Conservation (phyloP, 129 eudicot genomes). For the Kitagawia praeruptora region DNA sequence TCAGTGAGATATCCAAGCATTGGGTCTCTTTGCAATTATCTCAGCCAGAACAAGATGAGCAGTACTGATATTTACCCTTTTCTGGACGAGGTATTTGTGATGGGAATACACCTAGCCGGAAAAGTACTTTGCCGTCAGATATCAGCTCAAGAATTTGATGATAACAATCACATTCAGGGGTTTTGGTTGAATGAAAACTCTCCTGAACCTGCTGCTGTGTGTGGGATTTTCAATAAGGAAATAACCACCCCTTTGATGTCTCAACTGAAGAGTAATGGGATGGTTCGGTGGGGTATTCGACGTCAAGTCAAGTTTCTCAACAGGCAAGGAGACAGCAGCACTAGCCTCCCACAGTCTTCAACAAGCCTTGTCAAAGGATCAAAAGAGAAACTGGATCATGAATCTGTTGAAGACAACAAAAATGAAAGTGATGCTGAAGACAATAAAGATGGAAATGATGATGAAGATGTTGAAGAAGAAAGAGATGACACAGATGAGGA, state of each 20-base stretch:
- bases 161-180: constrained; percentile 36
- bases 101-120: constrained; percentile 61
- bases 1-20: constrained; percentile 67
- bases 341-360: constrained; percentile 33
- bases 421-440: constrained; percentile 3
- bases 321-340: constrained; percentile 31
- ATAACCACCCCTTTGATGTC: constrained; percentile 27
- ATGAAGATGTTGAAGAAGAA: constrained; percentile 23
- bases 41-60: constrained; percentile 30
- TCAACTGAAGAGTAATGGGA: constrained; percentile 34
- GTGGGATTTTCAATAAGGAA: constrained; percentile 22
- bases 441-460: constrained; percentile 11
- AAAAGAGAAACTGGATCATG: constrained; percentile 16
- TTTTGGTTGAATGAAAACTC: constrained; percentile 51
- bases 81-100: constrained; percentile 73
- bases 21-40: constrained; percentile 47
- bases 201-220: constrained; percentile 1
- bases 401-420: constrained; percentile 8
- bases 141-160: constrained; percentile 48
- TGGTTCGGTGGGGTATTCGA: constrained; percentile 69
- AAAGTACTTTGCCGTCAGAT: constrained; percentile 58
- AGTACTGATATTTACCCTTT: constrained; percentile 50
- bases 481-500: constrained; percentile 23
- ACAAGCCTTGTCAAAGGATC: constrained; percentile 41
- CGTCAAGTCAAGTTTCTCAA: constrained; percentile 59